Conservation (phyloP, 1,139 yeast species). For the Geotrichum citri-aurantii region DNA sequence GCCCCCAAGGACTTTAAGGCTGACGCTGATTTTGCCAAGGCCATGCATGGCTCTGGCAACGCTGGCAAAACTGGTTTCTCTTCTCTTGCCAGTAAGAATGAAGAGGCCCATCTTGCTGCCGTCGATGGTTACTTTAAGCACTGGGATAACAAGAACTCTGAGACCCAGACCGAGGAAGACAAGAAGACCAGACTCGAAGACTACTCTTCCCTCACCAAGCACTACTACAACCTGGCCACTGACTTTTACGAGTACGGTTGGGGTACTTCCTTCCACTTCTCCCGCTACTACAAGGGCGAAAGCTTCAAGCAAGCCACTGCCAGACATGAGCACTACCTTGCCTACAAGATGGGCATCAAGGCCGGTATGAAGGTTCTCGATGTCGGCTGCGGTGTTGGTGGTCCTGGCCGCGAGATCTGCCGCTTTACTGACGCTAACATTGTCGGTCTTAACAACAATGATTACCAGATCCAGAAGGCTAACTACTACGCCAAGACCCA, state of each 20-base stretch:
- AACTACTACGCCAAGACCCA: slow-evolving; percentile 66
- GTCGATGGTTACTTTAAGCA: slow-evolving; percentile 88
- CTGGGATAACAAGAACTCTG: slow-evolving; percentile 60
- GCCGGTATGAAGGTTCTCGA: slow-evolving; percentile 86
- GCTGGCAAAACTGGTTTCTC: slow-evolving; percentile 63
- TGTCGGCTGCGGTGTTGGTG: slow-evolving; percentile 99
- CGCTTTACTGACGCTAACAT: slow-evolving; percentile 84
- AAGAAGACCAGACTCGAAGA: slow-evolving; percentile 64
- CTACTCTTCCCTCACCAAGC: slow-evolving; percentile 87
- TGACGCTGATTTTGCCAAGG: slow-evolving; percentile 62
- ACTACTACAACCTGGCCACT: slow-evolving; percentile 93
- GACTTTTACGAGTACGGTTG: slow-evolving; percentile 98
- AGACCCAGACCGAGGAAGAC: slow-evolving; percentile 67
- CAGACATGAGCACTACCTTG: slow-evolving; percentile 93
- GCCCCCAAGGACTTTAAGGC: slow-evolving; percentile 38
- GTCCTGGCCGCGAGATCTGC: slow-evolving; percentile 94
- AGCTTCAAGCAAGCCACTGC: slow-evolving; percentile 93
- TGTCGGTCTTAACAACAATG: slow-evolving; percentile 93
- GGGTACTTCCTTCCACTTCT: slow-evolving; percentile 99
- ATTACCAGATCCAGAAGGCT: slow-evolving; percentile 89
- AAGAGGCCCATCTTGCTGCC: slow-evolving; percentile 75
- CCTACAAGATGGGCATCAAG: slow-evolving; percentile 73
- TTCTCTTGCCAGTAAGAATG: slow-evolving; percentile 73
- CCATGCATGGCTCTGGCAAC: slow-evolving; percentile 68
- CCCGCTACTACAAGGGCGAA: slow-evolving; percentile 90